Evolutionary conservation across 805 yeast genomes (phyloP).

Genomic region (Kazachstania kunashirensis): DNA sequence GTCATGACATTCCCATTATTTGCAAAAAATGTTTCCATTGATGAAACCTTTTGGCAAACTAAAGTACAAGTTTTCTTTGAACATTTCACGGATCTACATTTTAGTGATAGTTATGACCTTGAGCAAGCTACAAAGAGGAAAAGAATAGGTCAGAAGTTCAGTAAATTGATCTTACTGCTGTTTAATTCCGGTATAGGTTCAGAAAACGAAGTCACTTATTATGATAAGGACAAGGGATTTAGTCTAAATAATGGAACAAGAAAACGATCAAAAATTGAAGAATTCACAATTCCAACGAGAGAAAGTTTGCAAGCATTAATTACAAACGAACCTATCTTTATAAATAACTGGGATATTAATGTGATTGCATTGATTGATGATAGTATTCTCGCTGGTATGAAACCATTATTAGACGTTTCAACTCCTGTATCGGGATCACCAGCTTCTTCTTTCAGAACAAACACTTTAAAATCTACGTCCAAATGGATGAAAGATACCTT

Average conservation of each 20-base stretch:
- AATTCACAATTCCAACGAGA: conserved; percentile 34
- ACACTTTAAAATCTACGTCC: conserved; percentile 9
- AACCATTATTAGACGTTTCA: background rate
- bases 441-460: background rate
- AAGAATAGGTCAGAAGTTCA: conserved; percentile 50
- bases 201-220: conserved; percentile 44
- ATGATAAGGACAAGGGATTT: conserved; percentile 24
- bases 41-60: conserved; percentile 65
- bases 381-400: background rate
- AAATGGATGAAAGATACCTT: conserved; percentile 27
- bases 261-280: conserved; percentile 26
- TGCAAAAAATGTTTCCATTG: conserved; percentile 31
- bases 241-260: conserved; percentile 24
- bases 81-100: conserved; percentile 59
- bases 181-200: conserved; percentile 70
- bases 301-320: conserved; percentile 29
- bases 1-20: conserved; percentile 71
- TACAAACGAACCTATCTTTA: conserved; percentile 26
- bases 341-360: conserved; percentile 54
- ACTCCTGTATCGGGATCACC: background rate
- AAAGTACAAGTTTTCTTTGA: conserved; percentile 78
- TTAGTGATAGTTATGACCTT: conserved; percentile 67
- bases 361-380: conserved; percentile 50
- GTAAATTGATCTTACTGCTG: conserved; percentile 52
- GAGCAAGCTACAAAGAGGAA: conserved; percentile 64